Evolutionary conservation across 306 rosid species (phyloP), one percentile per base, ranked within the genome.

Genomic region (Pterocarpus santalinus): DNA sequence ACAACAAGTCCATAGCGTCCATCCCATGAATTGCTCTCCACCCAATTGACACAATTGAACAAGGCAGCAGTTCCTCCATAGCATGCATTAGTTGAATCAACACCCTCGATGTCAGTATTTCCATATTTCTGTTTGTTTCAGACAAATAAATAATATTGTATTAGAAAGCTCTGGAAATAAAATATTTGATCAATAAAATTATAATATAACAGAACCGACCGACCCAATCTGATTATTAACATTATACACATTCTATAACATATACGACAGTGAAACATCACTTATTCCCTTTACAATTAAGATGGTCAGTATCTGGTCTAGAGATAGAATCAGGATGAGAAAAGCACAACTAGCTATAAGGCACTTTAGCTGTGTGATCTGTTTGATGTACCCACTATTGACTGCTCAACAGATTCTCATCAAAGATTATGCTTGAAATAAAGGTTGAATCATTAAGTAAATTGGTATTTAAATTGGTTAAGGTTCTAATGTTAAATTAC

Each of bases 1-100:
- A 96, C 98, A 72, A 96, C 99, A 66, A 96, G 98, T 63, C 98
- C 99, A 67, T 96, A 93, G 67, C 98, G 99, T 33, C 99, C 99
- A 84, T 96, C 99, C 99, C 99, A 96, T 14, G 99, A 96, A 85
- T 79, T 87, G 89, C 99, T 93, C 86, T 95, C 99, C 76, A 95
- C 96, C 99, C 99, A 95, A 38, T 95, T 95, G 88, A 93, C 97
- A 86, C 99, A 95, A 73, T 95, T 95, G 87, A 95, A 91, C 82
- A 95, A 82, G 68, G 99, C 99, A 34, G 99, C 99, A 73, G 99
- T 95, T 80, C 99, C 99, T 41, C 99, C 99, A 78, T 95, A 95
- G 94, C 98, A 95, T 47, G 99, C 99, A 79, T 95, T 95, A 36
- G 94, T 89, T 49, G 99, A 95, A 87, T 95, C 99, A 28, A 95